A percentile compares a stretch with the other conserved stretches of the same genome.
Conservation (phyloP, 352 stramenopile genomes). For the Pilasporangium apinafurcum region DNA sequence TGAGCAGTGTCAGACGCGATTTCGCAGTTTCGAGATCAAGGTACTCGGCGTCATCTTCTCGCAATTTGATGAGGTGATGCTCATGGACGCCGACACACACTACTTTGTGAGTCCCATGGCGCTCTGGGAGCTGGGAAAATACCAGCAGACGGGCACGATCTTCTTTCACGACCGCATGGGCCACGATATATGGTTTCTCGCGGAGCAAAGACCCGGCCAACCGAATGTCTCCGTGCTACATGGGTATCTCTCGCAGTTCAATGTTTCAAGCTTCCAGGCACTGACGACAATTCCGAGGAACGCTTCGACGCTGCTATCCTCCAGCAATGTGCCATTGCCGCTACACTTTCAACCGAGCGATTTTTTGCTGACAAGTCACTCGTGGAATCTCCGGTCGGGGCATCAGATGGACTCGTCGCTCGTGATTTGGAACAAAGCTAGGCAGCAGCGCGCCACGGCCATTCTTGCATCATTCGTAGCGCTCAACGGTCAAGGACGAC, state of each 20-base stretch:
- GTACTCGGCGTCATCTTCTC: constrained; percentile 39
- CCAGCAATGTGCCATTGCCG: constrained; percentile 7
- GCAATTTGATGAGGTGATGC: constrained; percentile 52
- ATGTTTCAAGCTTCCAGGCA: constrained; percentile 1
- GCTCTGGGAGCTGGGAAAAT: constrained; percentile 39
- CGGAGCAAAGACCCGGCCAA: constrained; percentile 11
- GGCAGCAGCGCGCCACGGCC: constrained; percentile 24
- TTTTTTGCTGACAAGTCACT: constrained; percentile 18
- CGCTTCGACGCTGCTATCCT: constrained; percentile 7
- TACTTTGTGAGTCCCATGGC: constrained; percentile 38
- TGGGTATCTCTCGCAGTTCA: constrained; percentile 19
- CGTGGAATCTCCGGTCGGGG: constrained; percentile 22
- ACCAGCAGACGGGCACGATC: constrained; percentile 36
- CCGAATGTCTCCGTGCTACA: constrained; percentile 9
- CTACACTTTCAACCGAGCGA: constrained; percentile 19
- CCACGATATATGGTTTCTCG: constrained; percentile 17
- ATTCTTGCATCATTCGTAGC: constrained; percentile 29
- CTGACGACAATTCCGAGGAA: constrained; percentile 1
- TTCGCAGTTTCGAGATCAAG: constrained; percentile 44
- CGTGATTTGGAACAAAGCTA: constrained; percentile 34
- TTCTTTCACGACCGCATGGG: constrained; percentile 52
- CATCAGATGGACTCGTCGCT: constrained; percentile 41
- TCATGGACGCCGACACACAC: constrained; percentile 48
- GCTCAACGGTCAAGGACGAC: constrained; percentile 7
- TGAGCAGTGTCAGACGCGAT: constrained; percentile 13